Base-by-base conservation (phyloP, 1,139 yeast species). In the Candida sp. region DNA sequence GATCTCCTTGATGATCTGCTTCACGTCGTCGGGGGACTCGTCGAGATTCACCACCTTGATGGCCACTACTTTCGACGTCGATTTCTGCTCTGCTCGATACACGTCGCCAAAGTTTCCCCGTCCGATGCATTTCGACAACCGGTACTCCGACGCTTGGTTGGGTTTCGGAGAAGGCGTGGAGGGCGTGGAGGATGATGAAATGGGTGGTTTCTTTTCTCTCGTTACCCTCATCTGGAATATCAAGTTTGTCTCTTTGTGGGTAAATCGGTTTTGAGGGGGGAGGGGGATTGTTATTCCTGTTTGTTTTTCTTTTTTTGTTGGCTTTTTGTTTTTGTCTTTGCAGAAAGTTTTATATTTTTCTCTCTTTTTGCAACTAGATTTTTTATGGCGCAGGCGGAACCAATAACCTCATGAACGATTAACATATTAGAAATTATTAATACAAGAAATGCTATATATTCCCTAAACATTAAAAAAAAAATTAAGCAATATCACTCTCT, bases 91-190 rank as follows among this genome's bases (percentile, higher is more conserved):
- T 1, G 92, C 96, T 59, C 77, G 81, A 65, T 84, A 91, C 42
- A 91, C 97, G 63, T 89, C 93, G 12, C 97, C 97, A 73, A 90
- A 91, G 58, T 88, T 88, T 1, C 97, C 97, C 54, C 82, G 77
- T 0, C 97, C 97, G 35, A 89, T 83, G 61, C 92, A 85, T 52
- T 83, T 80, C 46, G 78, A 66, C 40, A 86, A 60, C 7, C 68
- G 66, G 61, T 77, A 85, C 41, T 49, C 51, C 8, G 34, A 47
- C 9, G 8, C 28, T 26, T 43, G 40, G 8, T 22, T 22, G 2
- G 32, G 28, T 11, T n/a, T 22, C 3, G 49, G 38, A n/a, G 54
- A 45, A 30, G 27, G 9, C 4, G 41, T 6, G 9, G 49, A 34
- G 4, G 17, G 25, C 12, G 5, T 5, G 7, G 5, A 11, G 4